Evolutionary conservation across 768 basidiomycete genomes (phyloP), one percentile per base, ranked within the genome.

Genomic region (Cystobasidiopsis lactophilus): DNA sequence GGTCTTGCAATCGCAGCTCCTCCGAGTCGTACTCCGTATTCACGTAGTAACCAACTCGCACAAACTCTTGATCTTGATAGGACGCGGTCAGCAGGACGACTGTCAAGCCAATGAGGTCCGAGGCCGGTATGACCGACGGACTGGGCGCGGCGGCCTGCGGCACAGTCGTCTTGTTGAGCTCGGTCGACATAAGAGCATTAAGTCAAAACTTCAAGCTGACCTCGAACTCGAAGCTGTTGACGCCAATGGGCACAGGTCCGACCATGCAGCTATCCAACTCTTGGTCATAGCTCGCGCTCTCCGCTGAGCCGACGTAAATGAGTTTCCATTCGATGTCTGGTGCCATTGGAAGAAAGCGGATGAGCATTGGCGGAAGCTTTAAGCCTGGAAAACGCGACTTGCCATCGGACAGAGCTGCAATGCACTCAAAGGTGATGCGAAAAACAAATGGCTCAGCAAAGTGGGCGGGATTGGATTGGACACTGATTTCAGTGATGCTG

Each of bases 261-360:
- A 98, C 93, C 60, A 95, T 79, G 67, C 88, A 95, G 63, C 85
- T 84, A 67, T 98, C 93, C 23, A 98, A 75, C 66, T 96, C 93
- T 66, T 98, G 93, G 66, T 98, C 93, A 46, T 81, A 80, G 38
- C 82, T 78, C 62, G 85, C 82, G 64, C 83, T 76, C 10, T 80
- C 86, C 0, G 91, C 89, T 2, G 82, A 85, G 1, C 93, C 85
- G 50, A 96, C 91, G 66, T 91, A 96, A 43, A 93, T 86, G 59
- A 98, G 79, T 59, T 79, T 79, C 93, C 93, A 98, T 67, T 98
- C 93, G 57, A 98, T 77, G 68, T 98, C 93, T 91, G n/a, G n/a
- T n/a, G n/a, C n/a, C n/a, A n/a, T n/a, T n/a, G n/a, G n/a, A 57
- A 35, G 7, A 11, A 19, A 21, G 48, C 43, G 29, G 41, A 30